Evolutionary conservation across 2,329 filamentous ascomycete genomes (phyloP).

Genomic region (Diplocarpon rosae): DNA sequence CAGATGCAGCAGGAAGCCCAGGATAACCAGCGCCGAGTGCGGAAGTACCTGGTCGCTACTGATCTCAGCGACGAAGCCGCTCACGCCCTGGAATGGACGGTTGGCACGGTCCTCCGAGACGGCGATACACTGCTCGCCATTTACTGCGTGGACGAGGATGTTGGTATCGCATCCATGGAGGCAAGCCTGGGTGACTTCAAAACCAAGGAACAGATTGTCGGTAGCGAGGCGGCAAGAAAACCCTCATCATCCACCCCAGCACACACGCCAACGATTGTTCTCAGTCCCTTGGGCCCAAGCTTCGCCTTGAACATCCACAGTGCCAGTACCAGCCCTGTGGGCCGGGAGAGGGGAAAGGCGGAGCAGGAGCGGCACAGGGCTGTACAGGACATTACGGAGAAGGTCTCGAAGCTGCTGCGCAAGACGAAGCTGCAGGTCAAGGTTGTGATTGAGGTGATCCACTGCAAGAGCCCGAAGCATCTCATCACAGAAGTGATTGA

Average conservation of each 20-base stretch:
- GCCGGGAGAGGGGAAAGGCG: constrained; percentile 43
- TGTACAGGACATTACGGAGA: constrained; percentile 72
- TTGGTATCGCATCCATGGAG: constrained; percentile 37
- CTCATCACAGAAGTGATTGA: constrained; percentile 97
- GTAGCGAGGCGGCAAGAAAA: constrained; percentile 47
- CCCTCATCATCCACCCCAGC: constrained; percentile 23
- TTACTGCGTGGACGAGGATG: constrained; percentile 87
- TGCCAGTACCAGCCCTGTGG: constrained; percentile 22
- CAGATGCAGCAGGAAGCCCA: constrained; percentile 68
- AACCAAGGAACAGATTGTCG: constrained; percentile 64
- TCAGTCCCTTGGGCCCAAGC: constrained; percentile 16
- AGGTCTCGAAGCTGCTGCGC: constrained; percentile 72
- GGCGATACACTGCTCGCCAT: constrained; percentile 90
- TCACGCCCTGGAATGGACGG: constrained; percentile 94
- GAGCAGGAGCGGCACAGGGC: constrained; percentile 75
- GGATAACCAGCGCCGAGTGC: constrained; percentile 64
- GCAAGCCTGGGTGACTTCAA: constrained; percentile 50
- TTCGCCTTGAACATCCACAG: constrained; percentile 18
- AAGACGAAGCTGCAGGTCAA: constrained; percentile 89
- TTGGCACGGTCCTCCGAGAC: constrained; percentile 86
- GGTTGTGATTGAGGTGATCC: constrained; percentile 89
- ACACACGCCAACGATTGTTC: constrained; percentile 10
- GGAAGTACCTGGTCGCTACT: constrained; percentile 92
- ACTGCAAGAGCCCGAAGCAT: constrained; percentile 96
- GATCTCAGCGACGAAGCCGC: constrained; percentile 90